Evolutionary conservation across 352 stramenopile species (phyloP), one percentile per base, ranked within the genome.

Genomic region (Phytophthora tubulina): DNA sequence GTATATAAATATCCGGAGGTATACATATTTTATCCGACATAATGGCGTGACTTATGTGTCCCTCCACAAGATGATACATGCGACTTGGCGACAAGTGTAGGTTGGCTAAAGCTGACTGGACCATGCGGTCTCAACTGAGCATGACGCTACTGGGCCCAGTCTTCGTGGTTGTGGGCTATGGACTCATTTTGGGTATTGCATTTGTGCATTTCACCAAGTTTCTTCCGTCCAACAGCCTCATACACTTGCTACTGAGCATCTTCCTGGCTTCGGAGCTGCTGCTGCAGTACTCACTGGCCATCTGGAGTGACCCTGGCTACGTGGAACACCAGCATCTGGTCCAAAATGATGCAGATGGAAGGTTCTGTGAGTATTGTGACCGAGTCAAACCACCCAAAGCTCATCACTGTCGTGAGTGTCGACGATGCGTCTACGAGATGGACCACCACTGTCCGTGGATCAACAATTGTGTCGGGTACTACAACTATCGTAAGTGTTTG

Each of bases 371-470:
- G 15, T 41, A 72, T 35, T 84, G 77, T 15, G 56, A 63, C 15
- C 6, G 7, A 3, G 31, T 46, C 15, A 84, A 82, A 39, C 82
- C 84, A 0, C 53, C 39, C 10, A 70, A 78, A 27, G 81, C 82
- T 27, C 82, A 92, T 58, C 84, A 92, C 55, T 92, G 84, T 75
- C 82, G 81, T 33, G 81, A 98, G 35, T 98, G 94, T 80, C 81
- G 89, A 55, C 71, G 85, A 60, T 98, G 95, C 58, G 90, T 98
- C 35, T 90, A 97, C 64, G 96, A 98, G 78, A 99, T 99, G 96
- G 97, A 99, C 80, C 97, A 99, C 91, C 95, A 99, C 74, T 98
- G 97, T 72, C 96, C 96, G 8, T 99, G 96, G 96, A 87, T 99
- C 17, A 99, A 99, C 82, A 99, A 99, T 82, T 99, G 96, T 73